Evolutionary conservation across 495 filamentous ascomycete genomes (phyloP), one percentile per base, ranked within the genome.

Genomic region (Aspergillus steynii): DNA sequence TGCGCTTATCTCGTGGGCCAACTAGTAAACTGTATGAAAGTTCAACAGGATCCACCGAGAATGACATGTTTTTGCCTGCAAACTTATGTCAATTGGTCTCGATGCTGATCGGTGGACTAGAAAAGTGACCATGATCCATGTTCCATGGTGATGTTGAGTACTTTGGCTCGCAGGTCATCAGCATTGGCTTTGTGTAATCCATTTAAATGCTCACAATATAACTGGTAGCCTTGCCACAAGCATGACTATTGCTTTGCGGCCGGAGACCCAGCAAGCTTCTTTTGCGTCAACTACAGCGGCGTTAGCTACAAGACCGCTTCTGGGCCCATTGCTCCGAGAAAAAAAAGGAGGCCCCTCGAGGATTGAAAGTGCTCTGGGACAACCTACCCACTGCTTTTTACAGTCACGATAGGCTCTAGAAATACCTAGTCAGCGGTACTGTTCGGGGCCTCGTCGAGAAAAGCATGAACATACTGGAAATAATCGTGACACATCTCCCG

Each of bases 401-500:
- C 93, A 97, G 63, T 96, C 92, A 62, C 92, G 85, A 74, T 97
- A 97, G 58, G 93, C 92, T 74, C 92, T 96, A 25, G 6, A 51
- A 20, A 29, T 2, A 34, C 29, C 29, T 37, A n/a, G 45, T 68
- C 29, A 68, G 53, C 8, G 9, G 9, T 37, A 10, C 34, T 15
- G 55, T 14, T n/a, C 5, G 54, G 54, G 5, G 7, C 29, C 14
- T 7, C 2, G 28, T 26, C 59, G 15, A 60, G 63, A 61, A 62
- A 63, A 50, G 37, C 42, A 61, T 50, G 37, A n/a, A 68, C 74
- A 46, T 68, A 97, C 93, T 96, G 90, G 69, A 98, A 98, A 72
- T 95, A 98, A 72, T 97, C 95, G 53, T 77, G 75, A 68, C 94
- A 98, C 85, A 97, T 87, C n/a, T 88, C 82, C 56, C 86, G 83